Percentiles rank a stretch among this genome's conserved stretches.
Evolutionary conservation across 768 basidiomycete species (phyloP).

Genomic region (Rubroboletus pulcherrimus): DNA sequence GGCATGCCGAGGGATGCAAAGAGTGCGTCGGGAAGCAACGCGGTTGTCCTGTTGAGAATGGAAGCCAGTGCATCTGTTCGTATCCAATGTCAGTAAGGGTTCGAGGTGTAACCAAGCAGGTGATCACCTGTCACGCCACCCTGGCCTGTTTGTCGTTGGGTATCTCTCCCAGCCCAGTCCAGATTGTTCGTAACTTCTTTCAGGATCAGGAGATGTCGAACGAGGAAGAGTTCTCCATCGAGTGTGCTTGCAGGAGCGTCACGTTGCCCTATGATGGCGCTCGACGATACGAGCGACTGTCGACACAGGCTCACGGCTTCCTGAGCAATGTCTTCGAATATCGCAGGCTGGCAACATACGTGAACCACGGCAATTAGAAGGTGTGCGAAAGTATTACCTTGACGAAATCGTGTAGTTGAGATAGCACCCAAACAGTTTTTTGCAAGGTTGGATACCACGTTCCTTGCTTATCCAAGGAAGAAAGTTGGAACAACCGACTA

Average conservation of each 20-base stretch:
- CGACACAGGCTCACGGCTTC: slow-evolving; percentile 84
- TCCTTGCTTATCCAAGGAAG: slow-evolving; percentile 68
- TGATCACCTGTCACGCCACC: slow-evolving; percentile 58
- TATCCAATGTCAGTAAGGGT: slow-evolving; percentile 1
- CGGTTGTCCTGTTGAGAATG: slow-evolving; percentile 31
- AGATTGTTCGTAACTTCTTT: slow-evolving; percentile 85
- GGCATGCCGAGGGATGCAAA: slow-evolving; percentile 70
- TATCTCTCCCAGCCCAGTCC: slow-evolving; percentile 53
- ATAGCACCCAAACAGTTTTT: slow-evolving; percentile 88
- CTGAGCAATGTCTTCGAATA: slow-evolving; percentile 95
- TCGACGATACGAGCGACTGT: slow-evolving; percentile 71
- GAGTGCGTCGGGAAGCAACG: slow-evolving; percentile 59
- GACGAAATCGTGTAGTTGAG: slow-evolving; percentile 86
- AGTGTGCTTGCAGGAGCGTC: slow-evolving; percentile 42
- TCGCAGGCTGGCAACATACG: slow-evolving; percentile 62
- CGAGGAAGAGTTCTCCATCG: slow-evolving; percentile 83
- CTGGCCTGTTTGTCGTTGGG: slow-evolving; percentile 40
- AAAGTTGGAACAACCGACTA: slow-evolving; percentile 65
- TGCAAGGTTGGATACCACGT: slow-evolving; percentile 91
- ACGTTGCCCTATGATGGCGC: slow-evolving; percentile 57
- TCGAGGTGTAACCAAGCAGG: background rate
- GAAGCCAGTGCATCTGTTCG: slow-evolving; percentile 29
- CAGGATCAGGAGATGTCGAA: slow-evolving; percentile 84
- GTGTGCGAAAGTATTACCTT: slow-evolving; percentile 52
- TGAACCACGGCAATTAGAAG: background rate